Base-by-base conservation (phyloP, 208 protist species). In the Leishmania aethiopica region DNA sequence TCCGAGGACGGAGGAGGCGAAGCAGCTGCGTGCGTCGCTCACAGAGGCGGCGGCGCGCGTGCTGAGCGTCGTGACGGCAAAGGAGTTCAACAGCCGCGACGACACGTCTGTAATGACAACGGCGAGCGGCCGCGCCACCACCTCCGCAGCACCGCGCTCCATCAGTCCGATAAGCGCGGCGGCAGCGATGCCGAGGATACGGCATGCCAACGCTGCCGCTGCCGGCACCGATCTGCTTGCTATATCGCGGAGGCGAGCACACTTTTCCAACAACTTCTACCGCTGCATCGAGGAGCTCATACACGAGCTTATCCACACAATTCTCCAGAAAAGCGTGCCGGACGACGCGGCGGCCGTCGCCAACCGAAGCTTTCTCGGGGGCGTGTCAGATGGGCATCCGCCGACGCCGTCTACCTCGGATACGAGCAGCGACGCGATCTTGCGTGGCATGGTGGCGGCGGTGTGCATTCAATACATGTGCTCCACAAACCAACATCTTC, bases 231-330 rank as follows among this genome's bases (percentile, higher is more conserved):
- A 64, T 8, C 25, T 72, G 1, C 55, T 82, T 69, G 78, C 57
- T 28, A 59, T 76, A 15, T 78, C 77, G 25, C 78, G 74, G 1
- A 62, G 75, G 35, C 72, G 64, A 51, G 89, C 83, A 35, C 83
- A 79, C 49, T 96, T 93, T 84, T 94, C 93, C n/a, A 93, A 91
- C 69, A 88, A 86, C 53, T 97, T 90, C 79, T 94, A 94, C 84
- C 86, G 84, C 57, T 64, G 79, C 67, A 71, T 95, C 55, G 89
- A 94, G 40, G 67, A 80, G 19, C 84, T 95, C 35, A 78, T 90
- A 66, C 87, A 85, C 19, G 84, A 90, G 77, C 77, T 97, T 35
- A 93, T 94, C 67, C 81, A 82, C n/a, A 87, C 81, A 40, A 78
- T 93, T 42, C 70, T 94, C 59, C 79, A 90, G 74, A 60, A 71